Evolutionary conservation across 345 rosid genomes (phyloP).

Genomic region (Sonneratia caseolaris): DNA sequence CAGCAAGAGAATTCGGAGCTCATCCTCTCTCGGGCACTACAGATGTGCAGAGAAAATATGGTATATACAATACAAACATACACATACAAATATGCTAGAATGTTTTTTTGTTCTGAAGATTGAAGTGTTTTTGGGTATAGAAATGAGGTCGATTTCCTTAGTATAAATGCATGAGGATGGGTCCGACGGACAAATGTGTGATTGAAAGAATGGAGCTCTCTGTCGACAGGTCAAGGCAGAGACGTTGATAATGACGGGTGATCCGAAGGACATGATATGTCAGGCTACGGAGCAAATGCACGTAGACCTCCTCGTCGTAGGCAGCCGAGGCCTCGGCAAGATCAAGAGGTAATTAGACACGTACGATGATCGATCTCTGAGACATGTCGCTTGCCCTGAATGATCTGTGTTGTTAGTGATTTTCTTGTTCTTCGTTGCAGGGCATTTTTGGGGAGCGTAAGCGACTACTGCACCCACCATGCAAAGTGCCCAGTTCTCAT

Average conservation of each 20-base stretch:
- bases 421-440: slow-evolving; percentile 18
- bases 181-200: too few species aligned
- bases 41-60: slow-evolving; percentile 47
- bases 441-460: slow-evolving; percentile 68
- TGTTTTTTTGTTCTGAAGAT: too few species aligned
- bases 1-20: slow-evolving; percentile 43
- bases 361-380: too few species aligned
- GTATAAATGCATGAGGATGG: too few species aligned
- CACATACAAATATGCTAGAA: background rate
- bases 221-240: slow-evolving; percentile 47
- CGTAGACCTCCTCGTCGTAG: slow-evolving; percentile 56
- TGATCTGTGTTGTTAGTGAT: too few species aligned
- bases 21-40: slow-evolving; percentile 42
- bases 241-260: slow-evolving; percentile 48
- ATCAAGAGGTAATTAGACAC: slow-evolving; percentile 43
- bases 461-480: slow-evolving; percentile 66
- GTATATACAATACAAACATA: slow-evolving; percentile 15
- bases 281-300: slow-evolving; percentile 54
- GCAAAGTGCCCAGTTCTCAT: slow-evolving; percentile 60
- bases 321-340: slow-evolving; percentile 71
- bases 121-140: too few species aligned
- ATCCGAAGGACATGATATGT: slow-evolving; percentile 73
- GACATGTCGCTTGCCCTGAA: too few species aligned
- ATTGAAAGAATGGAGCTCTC: background rate
- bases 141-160: too few species aligned